Percentiles rank a stretch among this genome's conserved stretches.
Evolutionary conservation across 495 filamentous ascomycete genomes (phyloP).

Genomic region (Massariosphaeria phaeospora): DNA sequence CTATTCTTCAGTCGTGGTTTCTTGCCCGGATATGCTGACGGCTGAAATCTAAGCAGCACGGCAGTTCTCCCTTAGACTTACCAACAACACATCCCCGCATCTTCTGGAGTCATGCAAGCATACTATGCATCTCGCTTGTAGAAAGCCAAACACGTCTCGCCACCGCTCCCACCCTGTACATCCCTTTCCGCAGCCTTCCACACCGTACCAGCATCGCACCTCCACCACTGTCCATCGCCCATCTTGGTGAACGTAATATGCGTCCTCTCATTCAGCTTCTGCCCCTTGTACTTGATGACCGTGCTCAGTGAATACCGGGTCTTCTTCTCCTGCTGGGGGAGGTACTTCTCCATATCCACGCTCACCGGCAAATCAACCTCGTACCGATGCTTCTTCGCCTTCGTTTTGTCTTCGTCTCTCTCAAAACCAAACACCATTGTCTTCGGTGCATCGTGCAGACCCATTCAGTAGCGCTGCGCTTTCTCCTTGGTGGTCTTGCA

Average conservation of each 20-base stretch:
- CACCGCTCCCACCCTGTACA: background rate
- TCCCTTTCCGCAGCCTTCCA: background rate
- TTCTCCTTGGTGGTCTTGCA: background rate
- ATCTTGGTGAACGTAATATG: background rate
- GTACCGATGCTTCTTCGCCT: background rate
- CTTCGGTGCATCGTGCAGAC: background rate
- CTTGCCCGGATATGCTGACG: no score
- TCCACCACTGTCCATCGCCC: background rate
- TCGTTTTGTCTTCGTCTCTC: background rate
- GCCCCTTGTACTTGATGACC: background rate
- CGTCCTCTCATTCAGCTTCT: background rate
- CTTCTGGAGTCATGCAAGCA: no score
- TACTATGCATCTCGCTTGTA: background rate
- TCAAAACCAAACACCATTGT: background rate
- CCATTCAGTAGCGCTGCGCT: background rate
- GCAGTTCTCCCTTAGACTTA: no score
- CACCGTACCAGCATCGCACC: background rate
- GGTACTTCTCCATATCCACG: background rate
- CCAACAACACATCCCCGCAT: no score
- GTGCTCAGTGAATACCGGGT: background rate
- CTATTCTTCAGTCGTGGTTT: no score
- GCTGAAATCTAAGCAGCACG: no score
- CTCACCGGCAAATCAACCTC: background rate
- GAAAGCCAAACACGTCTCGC: background rate
- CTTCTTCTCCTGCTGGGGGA: background rate